A percentile compares a stretch with the other conserved stretches of the same genome.
Evolutionary conservation across 2,329 filamentous ascomycete species (phyloP).

Genomic region (Trichoderma sp.): DNA sequence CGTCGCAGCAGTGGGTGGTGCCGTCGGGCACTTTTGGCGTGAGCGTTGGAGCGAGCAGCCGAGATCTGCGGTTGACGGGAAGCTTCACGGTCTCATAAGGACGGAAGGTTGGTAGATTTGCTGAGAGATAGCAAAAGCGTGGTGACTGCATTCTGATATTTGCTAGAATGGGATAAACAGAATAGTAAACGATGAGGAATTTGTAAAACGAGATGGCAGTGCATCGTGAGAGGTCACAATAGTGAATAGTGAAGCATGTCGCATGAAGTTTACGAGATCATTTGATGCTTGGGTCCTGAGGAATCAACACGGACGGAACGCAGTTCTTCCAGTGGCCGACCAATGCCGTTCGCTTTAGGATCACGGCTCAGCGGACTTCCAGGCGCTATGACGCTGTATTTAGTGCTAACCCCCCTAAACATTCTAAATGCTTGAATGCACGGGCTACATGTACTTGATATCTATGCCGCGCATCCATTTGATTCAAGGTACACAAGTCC

Average conservation of each 20-base stretch:
- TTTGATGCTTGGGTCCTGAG: neutral
- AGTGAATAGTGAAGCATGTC: neutral
- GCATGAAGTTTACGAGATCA: no score
- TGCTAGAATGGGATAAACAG: neutral
- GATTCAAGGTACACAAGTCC: no score
- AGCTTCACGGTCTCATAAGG: neutral
- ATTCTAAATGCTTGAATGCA: no score
- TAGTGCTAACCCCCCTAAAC: no score
- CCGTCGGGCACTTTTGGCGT: constrained; percentile 48
- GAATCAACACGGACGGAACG: neutral
- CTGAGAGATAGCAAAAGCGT: neutral
- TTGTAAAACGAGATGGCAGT: neutral
- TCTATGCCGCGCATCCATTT: no score
- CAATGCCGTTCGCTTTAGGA: neutral
- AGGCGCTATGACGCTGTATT: no score
- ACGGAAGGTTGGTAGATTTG: neutral
- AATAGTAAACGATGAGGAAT: neutral
- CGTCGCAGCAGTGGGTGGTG: constrained; percentile 58
- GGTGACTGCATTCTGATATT: neutral
- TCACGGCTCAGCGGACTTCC: no score
- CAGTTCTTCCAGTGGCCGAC: neutral
- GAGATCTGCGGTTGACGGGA: constrained; percentile 48
- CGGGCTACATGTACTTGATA: no score
- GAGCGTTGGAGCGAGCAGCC: constrained; percentile 49
- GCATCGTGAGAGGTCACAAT: neutral